phyloP scores from a whole-genome alignment of 1,284 basidiomycete genomes.

The Porogramme epimiltina region DNA sequence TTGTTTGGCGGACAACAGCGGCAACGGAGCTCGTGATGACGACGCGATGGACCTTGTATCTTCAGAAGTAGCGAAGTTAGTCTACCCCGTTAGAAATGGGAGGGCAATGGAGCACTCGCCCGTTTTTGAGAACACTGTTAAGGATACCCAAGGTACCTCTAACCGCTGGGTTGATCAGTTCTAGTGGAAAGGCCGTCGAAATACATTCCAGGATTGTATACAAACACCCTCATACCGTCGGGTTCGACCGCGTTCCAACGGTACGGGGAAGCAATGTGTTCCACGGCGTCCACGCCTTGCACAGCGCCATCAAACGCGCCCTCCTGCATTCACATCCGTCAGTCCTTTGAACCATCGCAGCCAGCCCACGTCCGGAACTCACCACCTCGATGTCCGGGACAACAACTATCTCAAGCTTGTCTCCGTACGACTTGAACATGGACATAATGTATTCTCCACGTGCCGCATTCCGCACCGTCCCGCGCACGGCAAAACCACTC shows the following conservation, averaged over 20 bases:
- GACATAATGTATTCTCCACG: neutral
- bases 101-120: constrained; percentile 17
- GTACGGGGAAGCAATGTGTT: constrained; percentile 49
- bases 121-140: constrained; percentile 27
- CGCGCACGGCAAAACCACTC: too few relatives aligned
- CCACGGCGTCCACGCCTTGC: constrained; percentile 43
- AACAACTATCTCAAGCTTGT: too few relatives aligned
- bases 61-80: too few relatives aligned
- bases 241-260: constrained; percentile 36
- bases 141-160: constrained; percentile 30
- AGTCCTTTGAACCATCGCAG: too few relatives aligned
- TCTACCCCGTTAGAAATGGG: too few relatives aligned
- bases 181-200: too few relatives aligned
- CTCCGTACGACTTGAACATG: too few relatives aligned
- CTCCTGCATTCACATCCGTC: too few relatives aligned
- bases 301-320: constrained; percentile 45
- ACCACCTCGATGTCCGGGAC: too few relatives aligned
- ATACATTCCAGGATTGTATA: too few relatives aligned
- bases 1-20: constrained; percentile 34
- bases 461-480: neutral
- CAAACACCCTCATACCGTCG: neutral
- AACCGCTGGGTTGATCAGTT: constrained; percentile 33
- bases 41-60: constrained; percentile 55
- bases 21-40: constrained; percentile 65
- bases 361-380: too few relatives aligned